Evolutionary conservation across 2,329 filamentous ascomycete species (phyloP).

Genomic region (Ophiosphaerella korrae): DNA sequence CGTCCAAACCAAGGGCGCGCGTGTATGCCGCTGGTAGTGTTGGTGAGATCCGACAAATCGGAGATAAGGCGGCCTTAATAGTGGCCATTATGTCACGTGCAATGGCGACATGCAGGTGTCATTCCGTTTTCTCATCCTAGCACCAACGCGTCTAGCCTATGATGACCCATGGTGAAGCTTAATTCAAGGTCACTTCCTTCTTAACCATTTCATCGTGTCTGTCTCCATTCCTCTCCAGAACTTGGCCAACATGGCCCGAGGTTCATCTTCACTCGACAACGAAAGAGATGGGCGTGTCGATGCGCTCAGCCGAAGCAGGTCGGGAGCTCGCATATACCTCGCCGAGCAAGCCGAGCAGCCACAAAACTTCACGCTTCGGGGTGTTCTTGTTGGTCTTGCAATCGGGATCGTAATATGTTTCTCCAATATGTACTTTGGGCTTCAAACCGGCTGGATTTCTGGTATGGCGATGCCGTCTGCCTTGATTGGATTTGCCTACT

Average conservation of each 20-base stretch:
- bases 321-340: slow-evolving; percentile 28
- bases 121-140: slow-evolving; percentile 14
- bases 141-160: slow-evolving; percentile 20
- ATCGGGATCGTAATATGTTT: slow-evolving; percentile 94
- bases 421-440: slow-evolving; percentile 98
- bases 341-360: slow-evolving; percentile 47
- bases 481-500: slow-evolving; percentile 91
- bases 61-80: slow-evolving; percentile 28
- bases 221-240: slow-evolving; percentile 25
- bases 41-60: slow-evolving; percentile 36
- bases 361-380: slow-evolving; percentile 83
- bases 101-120: slow-evolving; percentile 6
- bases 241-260: slow-evolving; percentile 39
- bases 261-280: slow-evolving; percentile 25
- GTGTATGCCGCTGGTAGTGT: slow-evolving; percentile 24
- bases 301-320: slow-evolving; percentile 20
- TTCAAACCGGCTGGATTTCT: slow-evolving; percentile 83
- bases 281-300: slow-evolving; percentile 27
- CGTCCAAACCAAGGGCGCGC: not conserved
- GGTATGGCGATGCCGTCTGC: slow-evolving; percentile 98
- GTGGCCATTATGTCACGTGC: slow-evolving; percentile 23
- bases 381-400: slow-evolving; percentile 75
- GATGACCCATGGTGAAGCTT: slow-evolving; percentile 13
- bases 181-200: slow-evolving; percentile 4
- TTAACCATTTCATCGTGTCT: slow-evolving; percentile 20